These are phyloP conservation scores for Suhomyces bribrorum DNA, from an alignment of 1,139 yeast species.

Conservation along the genomic window DNA sequence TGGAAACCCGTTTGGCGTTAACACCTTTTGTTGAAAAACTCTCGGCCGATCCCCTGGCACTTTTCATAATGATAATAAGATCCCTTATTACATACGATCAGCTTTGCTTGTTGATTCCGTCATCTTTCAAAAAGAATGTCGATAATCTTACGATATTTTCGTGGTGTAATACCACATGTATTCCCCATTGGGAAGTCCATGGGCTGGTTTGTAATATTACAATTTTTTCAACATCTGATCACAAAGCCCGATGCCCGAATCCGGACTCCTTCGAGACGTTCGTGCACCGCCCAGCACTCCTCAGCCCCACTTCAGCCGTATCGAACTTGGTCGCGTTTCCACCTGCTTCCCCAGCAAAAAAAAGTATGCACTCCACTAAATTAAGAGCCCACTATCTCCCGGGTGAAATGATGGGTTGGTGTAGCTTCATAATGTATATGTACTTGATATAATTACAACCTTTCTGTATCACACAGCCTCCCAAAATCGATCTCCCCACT, in stretches of 20 bases:
- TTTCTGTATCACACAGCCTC: background rate
- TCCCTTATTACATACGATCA: too few relatives aligned
- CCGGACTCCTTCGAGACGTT: background rate
- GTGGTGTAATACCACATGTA: background rate
- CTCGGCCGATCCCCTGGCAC: too few relatives aligned
- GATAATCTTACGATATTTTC: too few relatives aligned
- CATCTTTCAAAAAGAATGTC: too few relatives aligned
- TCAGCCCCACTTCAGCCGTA: conserved; percentile 1
- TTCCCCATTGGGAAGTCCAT: conserved; percentile 1
- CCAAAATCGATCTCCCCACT: background rate
- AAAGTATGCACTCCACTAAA: background rate
- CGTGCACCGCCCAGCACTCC: background rate
- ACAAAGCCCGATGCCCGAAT: background rate
- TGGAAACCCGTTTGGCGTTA: too few relatives aligned
- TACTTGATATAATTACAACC: too few relatives aligned
- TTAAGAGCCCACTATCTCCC: background rate
- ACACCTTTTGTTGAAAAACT: too few relatives aligned
- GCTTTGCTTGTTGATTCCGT: too few relatives aligned
- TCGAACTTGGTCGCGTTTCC: background rate
- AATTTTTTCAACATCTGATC: background rate
- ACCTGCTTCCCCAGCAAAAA: background rate
- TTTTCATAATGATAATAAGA: too few relatives aligned
- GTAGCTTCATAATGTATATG: background rate
- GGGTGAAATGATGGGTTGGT: background rate
- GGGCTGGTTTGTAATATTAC: background rate